Percentiles rank a stretch among this genome's conserved stretches.
Evolutionary conservation across 2,329 filamentous ascomycete genomes (phyloP).

Genomic region (Ophiosphaerella narmari): DNA sequence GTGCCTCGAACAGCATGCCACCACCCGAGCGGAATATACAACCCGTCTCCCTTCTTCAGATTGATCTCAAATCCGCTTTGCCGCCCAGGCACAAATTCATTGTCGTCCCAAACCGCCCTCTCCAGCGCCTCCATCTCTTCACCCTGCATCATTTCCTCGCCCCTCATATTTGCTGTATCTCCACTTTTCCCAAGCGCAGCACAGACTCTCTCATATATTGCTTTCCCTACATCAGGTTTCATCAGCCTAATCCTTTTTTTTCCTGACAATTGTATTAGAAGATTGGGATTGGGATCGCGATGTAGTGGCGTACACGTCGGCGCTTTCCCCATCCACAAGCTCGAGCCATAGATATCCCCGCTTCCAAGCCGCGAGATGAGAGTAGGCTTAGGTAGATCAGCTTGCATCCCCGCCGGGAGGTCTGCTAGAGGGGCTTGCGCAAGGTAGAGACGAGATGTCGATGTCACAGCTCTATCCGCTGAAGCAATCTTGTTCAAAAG

Average conservation of each 20-base stretch:
- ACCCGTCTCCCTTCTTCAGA: slow-evolving; percentile 67
- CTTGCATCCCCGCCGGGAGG: slow-evolving; percentile 65
- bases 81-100: slow-evolving; percentile 8
- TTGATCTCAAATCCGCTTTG: slow-evolving; percentile 42
- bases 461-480: slow-evolving; percentile 22
- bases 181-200: slow-evolving; percentile 48
- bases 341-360: slow-evolving; percentile 85
- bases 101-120: slow-evolving; percentile 68
- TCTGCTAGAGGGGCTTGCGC: slow-evolving; percentile 77
- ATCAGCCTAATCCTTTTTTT: slow-evolving; percentile 75
- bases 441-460: slow-evolving; percentile 68
- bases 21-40: slow-evolving; percentile 84
- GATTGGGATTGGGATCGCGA: slow-evolving; percentile 89
- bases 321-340: slow-evolving; percentile 84
- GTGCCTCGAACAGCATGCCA: slow-evolving; percentile 81
- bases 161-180: slow-evolving; percentile 63
- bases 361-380: slow-evolving; percentile 67
- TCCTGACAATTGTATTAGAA: slow-evolving; percentile 82
- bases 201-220: slow-evolving; percentile 63
- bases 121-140: slow-evolving; percentile 70
- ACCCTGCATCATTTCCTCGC: slow-evolving; percentile 90
- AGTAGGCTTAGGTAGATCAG: slow-evolving; percentile 70
- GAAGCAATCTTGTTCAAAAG: slow-evolving; percentile 59
- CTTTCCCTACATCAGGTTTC: slow-evolving; percentile 64
- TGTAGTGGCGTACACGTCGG: slow-evolving; percentile 91